Conservation (phyloP, 176 grass and related monocot species). For the Oryza glaberrima region DNA sequence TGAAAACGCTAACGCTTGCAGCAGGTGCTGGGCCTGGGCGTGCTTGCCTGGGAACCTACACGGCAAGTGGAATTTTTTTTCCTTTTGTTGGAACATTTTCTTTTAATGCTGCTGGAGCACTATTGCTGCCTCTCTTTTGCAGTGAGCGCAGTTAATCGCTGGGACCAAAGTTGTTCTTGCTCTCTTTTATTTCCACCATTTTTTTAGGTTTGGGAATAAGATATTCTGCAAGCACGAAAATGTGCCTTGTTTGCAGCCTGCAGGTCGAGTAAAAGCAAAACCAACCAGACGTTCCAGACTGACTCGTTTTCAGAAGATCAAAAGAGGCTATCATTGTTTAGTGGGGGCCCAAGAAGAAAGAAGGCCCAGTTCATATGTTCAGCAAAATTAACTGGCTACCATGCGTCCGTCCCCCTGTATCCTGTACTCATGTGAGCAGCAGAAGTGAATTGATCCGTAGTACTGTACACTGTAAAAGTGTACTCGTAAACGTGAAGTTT, state of each 20-base stretch:
- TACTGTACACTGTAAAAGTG: neutral
- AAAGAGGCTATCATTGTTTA: neutral
- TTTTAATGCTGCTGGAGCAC: neutral
- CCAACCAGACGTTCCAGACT: too few relatives aligned
- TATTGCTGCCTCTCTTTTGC: neutral
- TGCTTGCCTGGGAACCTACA: constrained; percentile 8
- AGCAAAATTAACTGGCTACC: neutral
- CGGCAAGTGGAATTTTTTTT: neutral
- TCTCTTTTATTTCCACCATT: neutral
- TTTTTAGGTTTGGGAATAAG: neutral
- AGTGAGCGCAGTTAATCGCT: constrained; percentile 21
- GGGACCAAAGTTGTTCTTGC: neutral
- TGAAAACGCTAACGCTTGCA: neutral
- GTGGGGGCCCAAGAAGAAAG: neutral
- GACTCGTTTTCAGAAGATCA: neutral
- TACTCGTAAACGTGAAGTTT: neutral
- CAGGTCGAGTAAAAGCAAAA: neutral
- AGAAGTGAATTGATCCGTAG: neutral
- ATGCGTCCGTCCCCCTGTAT: too few relatives aligned
- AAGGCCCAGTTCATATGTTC: neutral
- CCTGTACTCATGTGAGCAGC: neutral
- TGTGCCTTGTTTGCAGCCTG: neutral
- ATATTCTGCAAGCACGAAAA: neutral
- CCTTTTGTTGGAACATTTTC: neutral
- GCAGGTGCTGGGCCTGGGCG: constrained; percentile 39